Evolutionary conservation across 2,329 filamentous ascomycete species (phyloP).

Genomic region (Clonostachys byssicola): DNA sequence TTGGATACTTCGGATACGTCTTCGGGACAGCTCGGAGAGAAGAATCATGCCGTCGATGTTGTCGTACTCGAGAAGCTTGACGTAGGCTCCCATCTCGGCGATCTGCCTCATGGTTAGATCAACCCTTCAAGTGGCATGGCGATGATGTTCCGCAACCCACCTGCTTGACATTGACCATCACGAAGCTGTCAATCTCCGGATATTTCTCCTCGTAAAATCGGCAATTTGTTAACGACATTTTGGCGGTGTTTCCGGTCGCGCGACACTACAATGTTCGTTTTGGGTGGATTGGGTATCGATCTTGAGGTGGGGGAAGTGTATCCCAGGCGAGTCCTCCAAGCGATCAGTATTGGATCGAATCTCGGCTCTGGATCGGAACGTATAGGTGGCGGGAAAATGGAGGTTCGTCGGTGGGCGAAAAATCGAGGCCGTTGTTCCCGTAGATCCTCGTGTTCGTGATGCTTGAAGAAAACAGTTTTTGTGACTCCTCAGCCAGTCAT

Average conservation of each 20-base stretch:
- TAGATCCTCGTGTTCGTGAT: too few species aligned
- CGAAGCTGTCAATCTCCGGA: conserved; percentile 94
- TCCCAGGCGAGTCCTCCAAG: too few species aligned
- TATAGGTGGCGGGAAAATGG: neutral
- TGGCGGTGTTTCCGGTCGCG: conserved; percentile 41
- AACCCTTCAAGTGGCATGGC: neutral
- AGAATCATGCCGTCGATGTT: conserved; percentile 99
- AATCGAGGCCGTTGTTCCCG: too few species aligned
- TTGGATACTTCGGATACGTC: conserved; percentile 98
- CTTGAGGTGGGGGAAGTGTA: conserved; percentile 5
- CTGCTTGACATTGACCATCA: conserved; percentile 99
- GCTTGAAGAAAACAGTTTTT: too few species aligned
- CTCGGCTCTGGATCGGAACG: too few species aligned
- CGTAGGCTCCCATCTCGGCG: conserved; percentile 99
- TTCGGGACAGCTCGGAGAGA: conserved; percentile 92
- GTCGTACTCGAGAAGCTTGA: conserved; percentile 98
- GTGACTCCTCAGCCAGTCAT: too few species aligned
- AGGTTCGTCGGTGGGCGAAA: neutral
- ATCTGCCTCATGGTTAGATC: conserved; percentile 53
- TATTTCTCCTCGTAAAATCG: conserved; percentile 98
- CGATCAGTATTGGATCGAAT: too few species aligned
- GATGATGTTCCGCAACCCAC: conserved; percentile 39
- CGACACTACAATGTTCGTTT: conserved; percentile 4
- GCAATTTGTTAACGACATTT: conserved; percentile 93
- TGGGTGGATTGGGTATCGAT: neutral